Evolutionary conservation across 805 yeast genomes (phyloP), one percentile per base, ranked within the genome.

Genomic region (Teunomyces lycoperdinae): DNA sequence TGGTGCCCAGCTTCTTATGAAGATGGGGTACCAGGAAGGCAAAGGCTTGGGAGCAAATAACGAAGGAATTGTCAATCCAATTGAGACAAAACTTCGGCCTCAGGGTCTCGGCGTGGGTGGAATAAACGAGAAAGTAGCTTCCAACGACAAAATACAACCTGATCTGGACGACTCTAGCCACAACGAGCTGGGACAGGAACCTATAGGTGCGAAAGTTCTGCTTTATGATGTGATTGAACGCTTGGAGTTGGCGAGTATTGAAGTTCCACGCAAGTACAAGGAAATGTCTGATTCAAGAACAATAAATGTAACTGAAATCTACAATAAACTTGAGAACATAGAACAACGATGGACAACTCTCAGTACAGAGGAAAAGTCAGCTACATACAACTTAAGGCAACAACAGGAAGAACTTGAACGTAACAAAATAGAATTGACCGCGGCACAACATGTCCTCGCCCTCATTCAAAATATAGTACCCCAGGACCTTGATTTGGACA

Each of bases 21-120:
- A 82, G 52, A 91, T 92, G 98, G 99, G 99, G 0, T 91, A 88
- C 65, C 76, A 77, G 6, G 79, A 78, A 35, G 98, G 99, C 0
- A 73, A 78, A 57, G 98, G 97, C 0, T 74, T 92, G n/a, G 99
- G 99, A 2, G 70, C 70, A 4, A 63, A 74, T 20, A 80, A 83
- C 1, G 77, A 77, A 44, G 99, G 99, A 39, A 89, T 89, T 1
- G 75, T 77, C 0, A 80, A 76, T n/a, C 97, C 98, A 0, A 82
- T 92, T 5, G 85, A 87, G 51, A 85, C 87, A 3, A 77, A 78
- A 45, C 62, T 79, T 28, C 68, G 94, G 34, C 86, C 87, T 0
- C 78, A 77, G 38, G 84, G 89, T 1, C 66, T 80, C 14, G 97
- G 97, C 3, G 75, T 90, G 27, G 96, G 96, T 43, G 91, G 41